Conservation (phyloP, 2,329 filamentous ascomycete genomes). For the Beauveria sp. region DNA sequence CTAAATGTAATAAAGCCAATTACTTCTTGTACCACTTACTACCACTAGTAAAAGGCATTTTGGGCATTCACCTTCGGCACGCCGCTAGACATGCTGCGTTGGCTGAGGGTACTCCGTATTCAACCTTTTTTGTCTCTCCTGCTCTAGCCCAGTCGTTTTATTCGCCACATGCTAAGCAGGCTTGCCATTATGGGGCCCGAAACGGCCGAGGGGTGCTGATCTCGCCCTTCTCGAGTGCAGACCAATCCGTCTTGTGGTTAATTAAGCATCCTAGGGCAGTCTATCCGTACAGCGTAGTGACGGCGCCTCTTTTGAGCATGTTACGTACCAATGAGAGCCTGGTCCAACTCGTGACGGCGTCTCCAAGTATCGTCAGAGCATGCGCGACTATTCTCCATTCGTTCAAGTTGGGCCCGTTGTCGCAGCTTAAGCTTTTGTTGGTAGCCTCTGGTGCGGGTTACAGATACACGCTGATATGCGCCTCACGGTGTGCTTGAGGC, state of each 20-base stretch:
- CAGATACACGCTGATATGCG: background rate
- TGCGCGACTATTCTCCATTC: background rate
- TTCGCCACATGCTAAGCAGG: slow-evolving; percentile 1
- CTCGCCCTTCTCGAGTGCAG: background rate
- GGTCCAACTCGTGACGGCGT: background rate
- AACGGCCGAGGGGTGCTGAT: slow-evolving; percentile 3
- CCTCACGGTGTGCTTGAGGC: background rate
- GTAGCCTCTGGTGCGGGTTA: too few species aligned
- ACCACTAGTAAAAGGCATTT: too few species aligned
- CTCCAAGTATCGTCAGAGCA: background rate
- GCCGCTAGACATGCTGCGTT: too few species aligned
- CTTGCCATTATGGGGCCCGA: background rate
- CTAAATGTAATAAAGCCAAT: background rate
- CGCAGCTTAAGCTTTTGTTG: too few species aligned
- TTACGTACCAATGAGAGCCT: background rate
- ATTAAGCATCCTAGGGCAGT: background rate
- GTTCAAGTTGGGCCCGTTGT: background rate
- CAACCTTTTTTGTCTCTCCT: background rate
- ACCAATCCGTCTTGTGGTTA: background rate
- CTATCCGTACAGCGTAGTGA: too few species aligned
- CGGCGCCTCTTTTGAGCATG: background rate
- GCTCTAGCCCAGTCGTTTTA: background rate
- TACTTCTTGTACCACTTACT: background rate
- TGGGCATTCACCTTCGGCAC: too few species aligned
- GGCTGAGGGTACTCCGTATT: too few species aligned